A percentile compares a stretch with the other conserved stretches of the same genome.
phyloP scores from a whole-genome alignment of 2,329 filamentous ascomycete species.

The Nakataea oryzae region DNA sequence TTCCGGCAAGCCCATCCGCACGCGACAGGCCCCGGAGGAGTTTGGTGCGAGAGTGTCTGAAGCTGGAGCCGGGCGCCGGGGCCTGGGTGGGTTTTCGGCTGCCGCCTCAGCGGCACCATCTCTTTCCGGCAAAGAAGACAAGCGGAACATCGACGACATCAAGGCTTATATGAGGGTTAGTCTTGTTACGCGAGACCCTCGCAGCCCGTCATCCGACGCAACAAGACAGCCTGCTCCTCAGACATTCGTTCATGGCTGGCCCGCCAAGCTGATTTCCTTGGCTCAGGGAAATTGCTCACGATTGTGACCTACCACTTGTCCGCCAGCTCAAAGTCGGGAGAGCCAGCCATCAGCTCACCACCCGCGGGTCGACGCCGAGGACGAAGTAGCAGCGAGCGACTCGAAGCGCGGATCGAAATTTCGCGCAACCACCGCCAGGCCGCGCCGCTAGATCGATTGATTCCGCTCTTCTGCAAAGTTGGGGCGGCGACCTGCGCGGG shows the following conservation, averaged over 20 bases:
- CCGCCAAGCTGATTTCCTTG: not conserved
- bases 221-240: not conserved
- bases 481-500: not conserved
- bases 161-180: not conserved
- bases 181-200: not conserved
- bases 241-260: not conserved
- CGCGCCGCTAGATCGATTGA: not conserved
- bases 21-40: too few relatives aligned
- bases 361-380: too few relatives aligned
- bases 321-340: not conserved
- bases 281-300: not conserved
- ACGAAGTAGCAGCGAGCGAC: not conserved
- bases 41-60: not conserved
- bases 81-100: not conserved
- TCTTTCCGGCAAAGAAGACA: not conserved
- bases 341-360: too few relatives aligned
- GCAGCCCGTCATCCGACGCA: not conserved
- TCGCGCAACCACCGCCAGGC: not conserved
- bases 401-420: not conserved
- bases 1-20: not conserved
- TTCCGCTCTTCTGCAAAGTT: not conserved
- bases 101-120: not conserved
- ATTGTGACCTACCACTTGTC: not conserved
- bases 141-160: not conserved
- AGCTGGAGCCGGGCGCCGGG: not conserved